Evolutionary conservation across 768 basidiomycete species (phyloP).

Genomic region (Trametes sanguinea): DNA sequence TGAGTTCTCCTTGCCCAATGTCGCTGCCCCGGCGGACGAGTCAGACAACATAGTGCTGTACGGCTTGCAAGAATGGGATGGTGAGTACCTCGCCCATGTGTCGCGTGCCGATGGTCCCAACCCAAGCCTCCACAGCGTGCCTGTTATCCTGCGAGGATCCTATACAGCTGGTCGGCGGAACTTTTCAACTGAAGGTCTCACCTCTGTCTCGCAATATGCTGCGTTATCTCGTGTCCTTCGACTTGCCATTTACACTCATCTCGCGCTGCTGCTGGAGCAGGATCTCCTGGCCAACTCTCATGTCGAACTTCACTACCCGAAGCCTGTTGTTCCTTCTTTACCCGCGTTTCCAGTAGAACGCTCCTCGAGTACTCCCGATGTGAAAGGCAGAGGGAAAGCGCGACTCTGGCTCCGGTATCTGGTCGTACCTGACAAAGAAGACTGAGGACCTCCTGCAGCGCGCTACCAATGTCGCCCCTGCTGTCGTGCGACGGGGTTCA

Average conservation of each 20-base stretch:
- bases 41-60: conserved; percentile 41
- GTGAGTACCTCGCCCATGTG: conserved; percentile 35
- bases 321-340: conserved; percentile 27
- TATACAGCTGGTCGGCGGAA: conserved; percentile 57
- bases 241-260: conserved; percentile 52
- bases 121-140: conserved; percentile 13
- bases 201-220: conserved; percentile 44
- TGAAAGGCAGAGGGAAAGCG: conserved; percentile 27
- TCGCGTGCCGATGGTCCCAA: background rate
- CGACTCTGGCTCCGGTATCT: conserved; percentile 32
- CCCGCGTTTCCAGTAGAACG: conserved; percentile 17
- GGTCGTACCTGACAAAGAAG: conserved; percentile 41
- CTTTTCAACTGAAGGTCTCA: conserved; percentile 53
- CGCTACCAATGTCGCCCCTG: conserved; percentile 29
- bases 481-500: conserved; percentile 38
- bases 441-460: conserved; percentile 37
- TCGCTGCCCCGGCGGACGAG: background rate
- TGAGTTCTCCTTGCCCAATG: conserved; percentile 17
- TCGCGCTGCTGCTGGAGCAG: conserved; percentile 64
- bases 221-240: conserved; percentile 52
- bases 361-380: conserved; percentile 22
- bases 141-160: conserved; percentile 26
- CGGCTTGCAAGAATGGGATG: conserved; percentile 54
- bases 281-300: conserved; percentile 52
- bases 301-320: conserved; percentile 48